These are phyloP conservation scores for Hypocrella siamensis DNA, from an alignment of 2,329 filamentous ascomycete species.

Conservation along the genomic window DNA sequence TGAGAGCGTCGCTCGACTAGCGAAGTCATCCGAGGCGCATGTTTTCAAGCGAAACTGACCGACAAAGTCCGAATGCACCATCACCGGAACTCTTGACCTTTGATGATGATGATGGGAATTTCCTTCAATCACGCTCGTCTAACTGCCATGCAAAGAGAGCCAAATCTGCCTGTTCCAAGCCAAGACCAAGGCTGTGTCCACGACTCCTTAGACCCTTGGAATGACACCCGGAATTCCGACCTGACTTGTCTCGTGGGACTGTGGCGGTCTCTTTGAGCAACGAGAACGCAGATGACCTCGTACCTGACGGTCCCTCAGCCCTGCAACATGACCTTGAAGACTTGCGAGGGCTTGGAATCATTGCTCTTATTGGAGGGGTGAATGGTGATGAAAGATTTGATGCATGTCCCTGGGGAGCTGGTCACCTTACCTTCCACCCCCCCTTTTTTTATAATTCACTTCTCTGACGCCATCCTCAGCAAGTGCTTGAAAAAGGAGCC, in stretches of 20 bases:
- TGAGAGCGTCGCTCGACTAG: no score
- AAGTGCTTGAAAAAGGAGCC: not conserved
- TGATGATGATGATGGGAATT: no score
- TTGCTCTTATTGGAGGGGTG: not conserved
- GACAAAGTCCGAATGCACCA: no score
- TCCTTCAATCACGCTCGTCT: no score
- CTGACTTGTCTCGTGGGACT: constrained; percentile 3
- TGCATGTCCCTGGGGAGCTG: no score
- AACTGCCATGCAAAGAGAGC: no score
- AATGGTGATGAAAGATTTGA: no score
- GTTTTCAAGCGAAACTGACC: no score
- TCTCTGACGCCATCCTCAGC: not conserved
- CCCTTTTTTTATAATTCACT: not conserved
- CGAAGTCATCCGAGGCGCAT: no score
- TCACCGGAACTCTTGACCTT: no score
- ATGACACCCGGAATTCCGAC: not conserved
- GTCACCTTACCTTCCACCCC: not conserved
- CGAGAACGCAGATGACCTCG: constrained; percentile 2
- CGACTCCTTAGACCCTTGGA: not conserved
- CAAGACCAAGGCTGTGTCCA: not conserved
- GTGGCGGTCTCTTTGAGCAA: constrained; percentile 5
- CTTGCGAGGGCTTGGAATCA: not conserved
- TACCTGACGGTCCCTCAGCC: not conserved
- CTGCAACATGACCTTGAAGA: constrained; percentile 1
- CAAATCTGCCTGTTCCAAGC: no score